Evolutionary conservation across 1,284 basidiomycete species (phyloP).

Genomic region (Cutaneotrichosporon arboriforme): DNA sequence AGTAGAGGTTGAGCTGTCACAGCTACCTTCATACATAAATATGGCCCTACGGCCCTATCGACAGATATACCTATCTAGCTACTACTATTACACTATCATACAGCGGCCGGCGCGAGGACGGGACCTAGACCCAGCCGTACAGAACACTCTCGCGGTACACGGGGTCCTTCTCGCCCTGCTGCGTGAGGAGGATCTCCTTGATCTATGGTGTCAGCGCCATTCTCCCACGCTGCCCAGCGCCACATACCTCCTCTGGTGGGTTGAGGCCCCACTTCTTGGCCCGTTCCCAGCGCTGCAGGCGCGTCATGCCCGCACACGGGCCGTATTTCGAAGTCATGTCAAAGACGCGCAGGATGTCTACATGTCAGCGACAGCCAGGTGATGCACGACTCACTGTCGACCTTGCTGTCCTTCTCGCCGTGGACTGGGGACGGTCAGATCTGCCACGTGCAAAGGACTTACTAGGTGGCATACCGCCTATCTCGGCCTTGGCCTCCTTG

Average conservation of each 20-base stretch:
- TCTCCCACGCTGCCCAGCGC: background rate
- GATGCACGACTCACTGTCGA: slow-evolving; percentile 35
- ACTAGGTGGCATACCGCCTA: slow-evolving; percentile 51
- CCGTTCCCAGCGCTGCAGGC: slow-evolving; percentile 82
- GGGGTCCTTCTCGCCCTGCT: slow-evolving; percentile 52
- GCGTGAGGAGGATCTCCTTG: slow-evolving; percentile 63
- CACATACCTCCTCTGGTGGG: slow-evolving; percentile 71
- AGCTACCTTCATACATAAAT: no score
- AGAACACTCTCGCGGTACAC: slow-evolving; percentile 55
- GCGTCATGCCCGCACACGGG: slow-evolving; percentile 73
- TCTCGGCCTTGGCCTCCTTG: slow-evolving; percentile 53
- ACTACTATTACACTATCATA: background rate
- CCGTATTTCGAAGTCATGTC: slow-evolving; percentile 79
- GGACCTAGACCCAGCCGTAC: slow-evolving; percentile 33
- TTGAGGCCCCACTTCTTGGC: slow-evolving; percentile 72
- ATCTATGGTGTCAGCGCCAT: slow-evolving; percentile 52
- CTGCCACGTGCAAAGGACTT: background rate
- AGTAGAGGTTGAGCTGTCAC: no score
- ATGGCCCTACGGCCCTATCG: no score
- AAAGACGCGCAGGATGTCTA: slow-evolving; percentile 71
- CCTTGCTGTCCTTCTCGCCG: slow-evolving; percentile 39
- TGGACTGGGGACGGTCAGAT: slow-evolving; percentile 5
- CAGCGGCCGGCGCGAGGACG: background rate
- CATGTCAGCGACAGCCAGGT: slow-evolving; percentile 53
- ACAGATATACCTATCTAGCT: no score